phyloP scores from a whole-genome alignment of 768 basidiomycete genomes.

The Hypholoma sublateritium region DNA sequence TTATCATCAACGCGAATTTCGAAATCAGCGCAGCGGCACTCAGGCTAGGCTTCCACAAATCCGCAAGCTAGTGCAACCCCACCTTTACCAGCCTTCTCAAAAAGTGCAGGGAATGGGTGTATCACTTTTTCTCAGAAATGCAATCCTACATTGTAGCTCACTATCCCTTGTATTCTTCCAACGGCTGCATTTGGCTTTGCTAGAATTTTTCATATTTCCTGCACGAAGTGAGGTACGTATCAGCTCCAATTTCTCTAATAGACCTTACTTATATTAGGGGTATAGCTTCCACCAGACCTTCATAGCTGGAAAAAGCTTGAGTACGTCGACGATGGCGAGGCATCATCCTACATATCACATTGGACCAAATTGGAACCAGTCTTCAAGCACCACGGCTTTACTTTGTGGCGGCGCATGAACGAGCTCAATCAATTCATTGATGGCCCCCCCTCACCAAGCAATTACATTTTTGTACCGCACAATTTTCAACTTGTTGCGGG shows the following conservation, averaged over 20 bases:
- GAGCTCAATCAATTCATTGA: not conserved
- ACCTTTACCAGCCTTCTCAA: not conserved
- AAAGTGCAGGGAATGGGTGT: too few species aligned
- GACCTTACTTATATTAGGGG: not conserved
- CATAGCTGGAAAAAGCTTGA: not conserved
- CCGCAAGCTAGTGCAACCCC: too few species aligned
- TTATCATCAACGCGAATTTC: too few species aligned
- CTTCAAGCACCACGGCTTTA: not conserved
- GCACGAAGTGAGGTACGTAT: not conserved
- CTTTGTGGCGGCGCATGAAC: not conserved
- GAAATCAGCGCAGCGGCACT: too few species aligned
- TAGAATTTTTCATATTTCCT: not conserved
- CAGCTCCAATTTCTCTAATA: too few species aligned
- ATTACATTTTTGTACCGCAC: not conserved
- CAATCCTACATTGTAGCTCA: too few species aligned
- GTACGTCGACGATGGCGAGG: not conserved
- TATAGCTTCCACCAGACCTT: not conserved
- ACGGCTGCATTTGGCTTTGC: not conserved
- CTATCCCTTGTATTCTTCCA: not conserved
- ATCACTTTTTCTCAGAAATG: too few species aligned
- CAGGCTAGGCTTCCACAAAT: too few species aligned
- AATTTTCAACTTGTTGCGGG: not conserved
- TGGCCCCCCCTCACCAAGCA: not conserved
- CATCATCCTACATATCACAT: not conserved
- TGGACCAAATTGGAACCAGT: not conserved